phyloP scores from a whole-genome alignment of 306 rosid genomes.

The Hippophae tibetana region DNA sequence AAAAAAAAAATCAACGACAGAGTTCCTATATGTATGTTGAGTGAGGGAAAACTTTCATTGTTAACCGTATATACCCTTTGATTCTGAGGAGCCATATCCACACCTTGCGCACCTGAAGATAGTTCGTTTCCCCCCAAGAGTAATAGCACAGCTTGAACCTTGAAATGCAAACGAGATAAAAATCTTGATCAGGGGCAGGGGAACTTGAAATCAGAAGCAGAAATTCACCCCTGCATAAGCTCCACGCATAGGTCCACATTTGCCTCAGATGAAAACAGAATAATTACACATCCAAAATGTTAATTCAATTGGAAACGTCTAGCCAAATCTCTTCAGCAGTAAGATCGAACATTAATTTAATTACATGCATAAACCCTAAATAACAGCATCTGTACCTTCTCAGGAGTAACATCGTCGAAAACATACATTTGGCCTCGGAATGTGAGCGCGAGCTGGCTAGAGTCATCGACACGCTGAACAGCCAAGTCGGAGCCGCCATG shows the following conservation, averaged over 20 bases:
- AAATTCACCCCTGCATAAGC: neutral
- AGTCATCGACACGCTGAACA: slow-evolving; percentile 39
- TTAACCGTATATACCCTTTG: slow-evolving; percentile 44
- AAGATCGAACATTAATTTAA: neutral
- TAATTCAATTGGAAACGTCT: neutral
- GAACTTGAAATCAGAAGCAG: neutral
- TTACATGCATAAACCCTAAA: slow-evolving; percentile 1
- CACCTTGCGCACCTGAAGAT: slow-evolving; percentile 41
- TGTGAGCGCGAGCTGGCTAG: slow-evolving; percentile 84
- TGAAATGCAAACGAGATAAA: slow-evolving; percentile 11
- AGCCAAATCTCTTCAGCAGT: slow-evolving; percentile 2
- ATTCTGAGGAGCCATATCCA: slow-evolving; percentile 36
- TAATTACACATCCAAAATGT: no score
- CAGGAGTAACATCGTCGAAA: slow-evolving; percentile 78
- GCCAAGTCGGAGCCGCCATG: slow-evolving; percentile 38
- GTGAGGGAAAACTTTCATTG: slow-evolving; percentile 6
- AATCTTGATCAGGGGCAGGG: neutral
- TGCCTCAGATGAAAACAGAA: no score
- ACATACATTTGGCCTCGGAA: slow-evolving; percentile 92
- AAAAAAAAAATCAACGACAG: slow-evolving; percentile 1
- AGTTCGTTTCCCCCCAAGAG: slow-evolving; percentile 76
- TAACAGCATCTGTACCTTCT: slow-evolving; percentile 39
- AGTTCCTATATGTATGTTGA: no score
- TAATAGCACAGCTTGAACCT: slow-evolving; percentile 85
- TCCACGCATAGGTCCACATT: neutral